These are phyloP conservation scores for Allomyces macrogynus DNA, from an alignment of 192 early-diverging fungal genomes.

Conservation along the genomic window DNA sequence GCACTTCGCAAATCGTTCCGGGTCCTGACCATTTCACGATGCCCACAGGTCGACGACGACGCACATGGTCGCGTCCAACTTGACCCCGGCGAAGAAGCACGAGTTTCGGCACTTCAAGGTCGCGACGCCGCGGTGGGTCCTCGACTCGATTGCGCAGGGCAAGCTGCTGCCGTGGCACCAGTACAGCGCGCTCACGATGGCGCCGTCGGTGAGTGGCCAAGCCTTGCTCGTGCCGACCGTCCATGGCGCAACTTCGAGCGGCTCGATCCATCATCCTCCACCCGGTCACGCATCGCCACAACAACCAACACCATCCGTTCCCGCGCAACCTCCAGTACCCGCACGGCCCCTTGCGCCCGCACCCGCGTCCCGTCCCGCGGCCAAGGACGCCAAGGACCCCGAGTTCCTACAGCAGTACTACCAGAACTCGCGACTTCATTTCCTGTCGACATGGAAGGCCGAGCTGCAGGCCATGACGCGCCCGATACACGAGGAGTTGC, in stretches of 20 bases:
- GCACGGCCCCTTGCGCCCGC: background rate
- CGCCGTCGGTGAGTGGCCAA: constrained; percentile 6
- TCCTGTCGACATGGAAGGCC: constrained; percentile 58
- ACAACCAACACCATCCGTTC: constrained; percentile 2
- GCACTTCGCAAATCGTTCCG: too few species aligned
- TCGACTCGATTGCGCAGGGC: constrained; percentile 37
- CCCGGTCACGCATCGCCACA: constrained; percentile 5
- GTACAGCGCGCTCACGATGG: constrained; percentile 20
- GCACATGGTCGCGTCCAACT: constrained; percentile 42
- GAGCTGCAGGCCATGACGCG: constrained; percentile 49
- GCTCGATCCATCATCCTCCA: background rate
- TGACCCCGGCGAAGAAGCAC: constrained; percentile 42
- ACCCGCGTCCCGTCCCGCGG: too few species aligned
- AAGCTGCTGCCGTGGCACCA: constrained; percentile 43
- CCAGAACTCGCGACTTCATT: constrained; percentile 50
- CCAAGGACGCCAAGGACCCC: constrained; percentile 6
- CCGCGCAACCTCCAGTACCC: background rate
- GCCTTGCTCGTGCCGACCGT: constrained; percentile 1
- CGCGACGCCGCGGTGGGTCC: constrained; percentile 54
- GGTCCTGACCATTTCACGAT: too few species aligned
- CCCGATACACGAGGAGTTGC: constrained; percentile 9
- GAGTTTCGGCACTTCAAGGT: constrained; percentile 44
- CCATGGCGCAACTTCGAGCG: background rate
- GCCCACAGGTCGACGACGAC: constrained; percentile 9
- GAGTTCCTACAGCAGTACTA: constrained; percentile 45